Conservation (phyloP, 1,284 basidiomycete genomes). For the Pyrrhoderma noxium region DNA sequence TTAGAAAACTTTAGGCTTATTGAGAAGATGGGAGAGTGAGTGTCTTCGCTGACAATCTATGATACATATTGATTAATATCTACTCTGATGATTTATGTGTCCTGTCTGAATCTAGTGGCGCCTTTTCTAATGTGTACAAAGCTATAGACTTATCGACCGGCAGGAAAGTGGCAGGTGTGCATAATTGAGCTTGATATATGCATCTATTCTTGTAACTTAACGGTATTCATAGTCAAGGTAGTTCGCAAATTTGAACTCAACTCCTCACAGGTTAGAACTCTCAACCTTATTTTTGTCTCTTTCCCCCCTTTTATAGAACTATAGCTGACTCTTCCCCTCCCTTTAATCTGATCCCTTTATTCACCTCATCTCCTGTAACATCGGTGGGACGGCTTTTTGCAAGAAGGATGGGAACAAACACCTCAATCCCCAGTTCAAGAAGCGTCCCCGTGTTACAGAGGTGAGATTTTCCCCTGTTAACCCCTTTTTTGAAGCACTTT, state of each 20-base stretch:
- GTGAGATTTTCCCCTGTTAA: slow-evolving; percentile 41
- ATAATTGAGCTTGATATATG: neutral
- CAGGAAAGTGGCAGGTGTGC: slow-evolving; percentile 79
- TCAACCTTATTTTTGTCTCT: neutral
- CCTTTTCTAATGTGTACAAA: slow-evolving; percentile 98
- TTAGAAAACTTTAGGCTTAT: slow-evolving; percentile 78
- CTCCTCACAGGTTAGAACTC: slow-evolving; percentile 81
- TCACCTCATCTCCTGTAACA: slow-evolving; percentile 24
- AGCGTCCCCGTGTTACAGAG: slow-evolving; percentile 94
- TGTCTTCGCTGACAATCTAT: slow-evolving; percentile 21
- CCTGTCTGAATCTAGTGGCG: slow-evolving; percentile 57
- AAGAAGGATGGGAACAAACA: slow-evolving; percentile 83
- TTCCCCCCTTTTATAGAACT: slow-evolving; percentile 21
- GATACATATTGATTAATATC: slow-evolving; percentile 13
- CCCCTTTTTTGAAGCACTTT: slow-evolving; percentile 22
- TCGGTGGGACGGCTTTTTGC: slow-evolving; percentile 21
- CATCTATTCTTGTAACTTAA: slow-evolving; percentile 14
- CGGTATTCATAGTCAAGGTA: slow-evolving; percentile 71
- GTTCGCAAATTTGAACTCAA: slow-evolving; percentile 97
- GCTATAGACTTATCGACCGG: slow-evolving; percentile 75
- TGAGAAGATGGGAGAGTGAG: slow-evolving; percentile 95
- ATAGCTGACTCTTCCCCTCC: slow-evolving; percentile 20
- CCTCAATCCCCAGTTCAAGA: slow-evolving; percentile 88
- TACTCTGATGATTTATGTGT: slow-evolving; percentile 18
- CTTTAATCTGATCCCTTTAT: slow-evolving; percentile 21